Evolutionary conservation across 352 stramenopile species (phyloP).

Genomic region (Phytophthora europaea): DNA sequence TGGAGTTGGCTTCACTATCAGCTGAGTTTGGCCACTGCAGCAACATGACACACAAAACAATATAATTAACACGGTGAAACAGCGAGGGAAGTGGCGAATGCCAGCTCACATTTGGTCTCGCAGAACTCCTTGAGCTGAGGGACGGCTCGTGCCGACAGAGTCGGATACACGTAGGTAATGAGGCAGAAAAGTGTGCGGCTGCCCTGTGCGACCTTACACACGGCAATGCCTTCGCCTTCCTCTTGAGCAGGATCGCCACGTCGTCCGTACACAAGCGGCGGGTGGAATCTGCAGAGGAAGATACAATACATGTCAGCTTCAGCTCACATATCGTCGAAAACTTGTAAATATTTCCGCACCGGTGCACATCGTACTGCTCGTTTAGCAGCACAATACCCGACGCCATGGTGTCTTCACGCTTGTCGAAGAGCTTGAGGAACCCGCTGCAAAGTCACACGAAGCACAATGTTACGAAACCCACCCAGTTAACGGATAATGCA

Average conservation of each 20-base stretch:
- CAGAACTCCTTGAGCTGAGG: constrained; percentile 86
- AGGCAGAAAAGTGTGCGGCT: constrained; percentile 65
- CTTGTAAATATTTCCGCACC: constrained; percentile 38
- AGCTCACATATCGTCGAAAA: background rate
- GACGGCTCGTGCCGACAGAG: constrained; percentile 77
- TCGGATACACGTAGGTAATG: constrained; percentile 88
- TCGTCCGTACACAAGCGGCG: constrained; percentile 80
- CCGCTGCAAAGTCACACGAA: constrained; percentile 31
- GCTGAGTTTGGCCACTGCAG: constrained; percentile 26
- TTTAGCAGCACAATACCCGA: constrained; percentile 75
- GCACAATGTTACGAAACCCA: constrained; percentile 5
- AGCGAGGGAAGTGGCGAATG: background rate
- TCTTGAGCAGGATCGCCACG: constrained; percentile 69
- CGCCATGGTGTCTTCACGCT: constrained; percentile 81
- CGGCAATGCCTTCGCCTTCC: constrained; percentile 77
- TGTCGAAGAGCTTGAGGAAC: constrained; percentile 77
- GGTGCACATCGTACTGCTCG: constrained; percentile 88
- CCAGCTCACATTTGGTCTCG: constrained; percentile 51
- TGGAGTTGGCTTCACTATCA: constrained; percentile 1
- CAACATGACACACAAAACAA: constrained; percentile 1
- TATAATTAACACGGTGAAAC: background rate
- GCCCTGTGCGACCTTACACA: constrained; percentile 71
- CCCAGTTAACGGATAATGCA: background rate
- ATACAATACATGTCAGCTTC: constrained; percentile 13
- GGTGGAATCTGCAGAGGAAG: constrained; percentile 64